Evolutionary conservation across 2,329 filamentous ascomycete genomes (phyloP), one percentile per base, ranked within the genome.

Genomic region (Fusarium paranaense): DNA sequence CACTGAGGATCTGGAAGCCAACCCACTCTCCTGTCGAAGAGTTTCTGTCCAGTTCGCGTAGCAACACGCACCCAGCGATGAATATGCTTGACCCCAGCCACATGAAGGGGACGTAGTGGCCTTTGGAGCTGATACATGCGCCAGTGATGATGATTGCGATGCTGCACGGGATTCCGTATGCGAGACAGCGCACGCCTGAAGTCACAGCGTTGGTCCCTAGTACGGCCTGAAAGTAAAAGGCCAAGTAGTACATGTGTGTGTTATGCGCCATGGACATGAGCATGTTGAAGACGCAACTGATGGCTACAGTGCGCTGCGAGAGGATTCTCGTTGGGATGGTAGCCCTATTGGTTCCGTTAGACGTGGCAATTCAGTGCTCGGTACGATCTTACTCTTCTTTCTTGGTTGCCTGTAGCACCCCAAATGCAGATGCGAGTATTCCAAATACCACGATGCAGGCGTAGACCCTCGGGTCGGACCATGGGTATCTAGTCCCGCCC

Each of bases 1-100:
- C 86, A n/a, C 80, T 79, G 18, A 87, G 70, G 3, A 82, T 79
- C 74, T 86, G 84, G 66, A 82, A 86, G 6, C 84, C 85, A 22
- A 86, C 82, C 85, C 85, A 87, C 45, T 81, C 76, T 1, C 70
- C 74, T 0, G 78, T 75, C 0, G 74, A 68, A 2, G 83, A 84
- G 37, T 80, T 67, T 0, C 77, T 70, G 20, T 73, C 69, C 2
- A 86, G 20, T 10, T 57, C 35, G 5, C 25, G 56, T 4, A 75
- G 54, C 3, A 77, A 62, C 0, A 58, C 74, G 9, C 67, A 59
- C 0, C 69, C 73, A 1, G 64, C 25, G 35, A 66, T 59, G 50
- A 76, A 74, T 6, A 76, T 57, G 2, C 42, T 37, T 8, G 74
- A 57, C 0, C 74, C 69, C 1, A 70, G 9, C 42, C 70, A 66